Base-by-base conservation (phyloP, 495 filamentous ascomycete genomes). In the Aspergillus ostianus region DNA sequence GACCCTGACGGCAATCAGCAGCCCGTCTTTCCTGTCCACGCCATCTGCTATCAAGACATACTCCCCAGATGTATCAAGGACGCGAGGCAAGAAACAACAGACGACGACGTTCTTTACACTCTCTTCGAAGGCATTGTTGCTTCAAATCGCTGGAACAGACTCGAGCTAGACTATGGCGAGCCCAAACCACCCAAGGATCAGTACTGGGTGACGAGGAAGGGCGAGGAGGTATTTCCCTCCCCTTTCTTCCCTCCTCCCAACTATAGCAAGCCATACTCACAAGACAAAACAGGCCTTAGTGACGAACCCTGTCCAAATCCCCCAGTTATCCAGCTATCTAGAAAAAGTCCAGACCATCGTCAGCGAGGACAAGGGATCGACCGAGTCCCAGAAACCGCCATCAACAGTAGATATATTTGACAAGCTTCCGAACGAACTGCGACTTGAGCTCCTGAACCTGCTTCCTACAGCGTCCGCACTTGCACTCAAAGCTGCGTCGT, bases 1-100 rank as follows among this genome's bases (percentile, higher is more conserved):
- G 53, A 55, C 26, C 44, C 17, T 6, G 26, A 20, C 32, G 53
- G 53, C 8, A 26, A 19, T 2, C 12, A 45, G 17, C 30, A 55
- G 20, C 53, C 53, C 27, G 30, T 45, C 6, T 55, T 55, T 19
- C 53, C 53, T 20, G 36, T 55, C 20, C 53, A 55, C 12, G n/a
- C n/a, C 9, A 17, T 46, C 19, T 55, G 53, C 53, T 46, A 44
- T 36, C 27, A 19, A 7, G 53, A 55, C 29, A 46, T 55, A 10
- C 53, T 55, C 18, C 9, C 19, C 4, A 20, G 53, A 9, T 55
- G 53, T 26, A 21, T 55, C 5, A 44, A 44, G 0, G 19, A 44
- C 6, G 7, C 26, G 0, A 12, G 12, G 26, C 47, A 20, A 49
- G 26, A 36, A n/a, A n/a, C 6, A 10, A 47, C 46, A 0, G 19